Evolutionary conservation across 179 eudicot species (phyloP).

Genomic region (Silene vulgaris): DNA sequence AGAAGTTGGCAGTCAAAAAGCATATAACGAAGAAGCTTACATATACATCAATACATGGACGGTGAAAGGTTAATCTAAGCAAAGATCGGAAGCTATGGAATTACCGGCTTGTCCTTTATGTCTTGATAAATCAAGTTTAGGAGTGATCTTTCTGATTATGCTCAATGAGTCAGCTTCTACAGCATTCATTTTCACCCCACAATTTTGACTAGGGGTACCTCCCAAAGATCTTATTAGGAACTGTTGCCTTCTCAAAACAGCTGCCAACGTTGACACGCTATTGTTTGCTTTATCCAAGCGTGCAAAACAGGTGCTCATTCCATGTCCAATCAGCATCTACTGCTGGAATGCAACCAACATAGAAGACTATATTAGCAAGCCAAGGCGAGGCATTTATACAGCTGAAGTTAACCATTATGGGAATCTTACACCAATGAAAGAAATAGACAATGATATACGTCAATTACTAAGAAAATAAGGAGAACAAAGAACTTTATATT

Average conservation of each 20-base stretch:
- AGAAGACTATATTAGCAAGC: neutral
- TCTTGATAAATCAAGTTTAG: slow-evolving; percentile 51
- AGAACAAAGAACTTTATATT: neutral
- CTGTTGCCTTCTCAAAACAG: slow-evolving; percentile 58
- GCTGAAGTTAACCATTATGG: neutral
- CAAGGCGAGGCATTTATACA: neutral
- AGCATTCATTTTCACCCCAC: slow-evolving; percentile 28
- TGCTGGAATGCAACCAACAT: neutral
- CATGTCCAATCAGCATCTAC: slow-evolving; percentile 34
- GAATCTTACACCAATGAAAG: too few species aligned
- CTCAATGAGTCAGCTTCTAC: slow-evolving; percentile 59
- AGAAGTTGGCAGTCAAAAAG: neutral
- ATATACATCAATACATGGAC: neutral
- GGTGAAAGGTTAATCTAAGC: neutral
- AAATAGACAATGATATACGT: too few species aligned
- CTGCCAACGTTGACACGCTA: slow-evolving; percentile 37
- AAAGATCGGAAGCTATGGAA: slow-evolving; percentile 17
- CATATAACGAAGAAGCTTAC: neutral
- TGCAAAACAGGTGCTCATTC: slow-evolving; percentile 32
- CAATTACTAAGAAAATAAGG: too few species aligned
- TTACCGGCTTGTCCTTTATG: slow-evolving; percentile 97
- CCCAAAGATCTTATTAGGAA: slow-evolving; percentile 60
- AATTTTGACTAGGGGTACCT: slow-evolving; percentile 25
- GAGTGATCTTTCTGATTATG: slow-evolving; percentile 68
- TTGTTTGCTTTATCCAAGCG: slow-evolving; percentile 26